Percentiles rank a stretch among this genome's conserved stretches.
phyloP scores from a whole-genome alignment of 1,284 basidiomycete genomes.

The Sanghuangporus sanghuang region DNA sequence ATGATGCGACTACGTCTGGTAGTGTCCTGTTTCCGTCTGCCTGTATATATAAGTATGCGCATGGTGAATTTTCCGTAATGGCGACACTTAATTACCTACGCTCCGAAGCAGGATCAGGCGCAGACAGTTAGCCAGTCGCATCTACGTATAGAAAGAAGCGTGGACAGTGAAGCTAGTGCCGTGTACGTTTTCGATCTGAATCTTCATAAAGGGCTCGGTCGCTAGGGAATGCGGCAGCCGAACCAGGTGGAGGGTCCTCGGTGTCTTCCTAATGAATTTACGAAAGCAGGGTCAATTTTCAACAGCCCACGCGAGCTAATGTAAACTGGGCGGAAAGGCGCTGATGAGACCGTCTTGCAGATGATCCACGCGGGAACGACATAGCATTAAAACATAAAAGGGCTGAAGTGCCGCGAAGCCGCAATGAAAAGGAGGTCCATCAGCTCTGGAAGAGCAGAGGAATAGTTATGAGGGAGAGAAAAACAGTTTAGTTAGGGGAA shows the following conservation, averaged over 20 bases:
- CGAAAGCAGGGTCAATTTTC: constrained; percentile 13
- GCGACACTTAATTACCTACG: constrained; percentile 5
- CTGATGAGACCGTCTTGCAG: background rate
- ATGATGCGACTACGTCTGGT: background rate
- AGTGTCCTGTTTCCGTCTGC: background rate
- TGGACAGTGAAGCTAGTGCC: background rate
- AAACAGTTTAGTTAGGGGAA: background rate
- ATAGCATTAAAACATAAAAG: background rate
- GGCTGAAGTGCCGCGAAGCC: background rate
- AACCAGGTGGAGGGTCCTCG: constrained; percentile 7
- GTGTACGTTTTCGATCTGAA: background rate
- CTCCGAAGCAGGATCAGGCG: background rate
- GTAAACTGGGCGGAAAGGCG: background rate
- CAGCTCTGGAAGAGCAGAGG: background rate
- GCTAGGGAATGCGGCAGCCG: constrained; percentile 9
- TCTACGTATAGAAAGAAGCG: constrained; percentile 9
- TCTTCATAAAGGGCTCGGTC: constrained; percentile 7
- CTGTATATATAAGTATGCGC: constrained; percentile 10
- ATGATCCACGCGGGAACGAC: background rate
- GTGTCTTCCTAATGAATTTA: constrained; percentile 3
- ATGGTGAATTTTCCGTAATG: constrained; percentile 6
- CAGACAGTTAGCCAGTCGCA: constrained; percentile 1
- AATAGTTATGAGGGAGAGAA: background rate
- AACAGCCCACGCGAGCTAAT: background rate
- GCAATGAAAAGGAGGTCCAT: background rate